Base-by-base conservation (phyloP, 2,329 filamentous ascomycete species). In the Gaeumannomyces tritici region DNA sequence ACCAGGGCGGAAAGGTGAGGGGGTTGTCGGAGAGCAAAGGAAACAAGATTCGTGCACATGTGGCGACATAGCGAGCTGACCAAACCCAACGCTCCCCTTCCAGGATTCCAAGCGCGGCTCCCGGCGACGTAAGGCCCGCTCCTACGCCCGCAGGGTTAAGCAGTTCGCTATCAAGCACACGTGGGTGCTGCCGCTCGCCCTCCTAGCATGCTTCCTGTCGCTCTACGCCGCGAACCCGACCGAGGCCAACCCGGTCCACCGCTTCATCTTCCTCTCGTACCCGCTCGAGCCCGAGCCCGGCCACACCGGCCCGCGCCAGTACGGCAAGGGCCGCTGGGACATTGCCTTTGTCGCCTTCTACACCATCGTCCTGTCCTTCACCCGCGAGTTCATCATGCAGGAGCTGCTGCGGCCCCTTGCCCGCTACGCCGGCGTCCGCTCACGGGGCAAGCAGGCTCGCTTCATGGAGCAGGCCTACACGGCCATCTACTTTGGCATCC, bases 401-500 rank as follows among this genome's bases (percentile, higher is more conserved):
- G 88, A 91, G 70, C 70, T 96, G 60, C 85, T 97, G 63, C 86
- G 88, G 15, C 93, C 92, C 0, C 79, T 93, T 65, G 91, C 91
- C 7, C 80, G 85, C 56, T 81, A 79, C 67, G 86, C 80, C 62
- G 89, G 90, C 21, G 86, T 97, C 70, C 82, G 78, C 64, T 85
- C 83, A 65, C 84, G 87, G 63, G 86, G 82, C 66, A 97, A 96
- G 78, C 91, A 95, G 71, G 84, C 88, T 21, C 88, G 93, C 42
- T 97, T 96, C 81, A 95, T 96, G 90, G 93, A 98, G 75, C 93
- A 98, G 77, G 86, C 89, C 71, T 98, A 98, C 77, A 96, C 93
- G 1, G 93, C 92, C 29, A 79, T 96, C 62, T 97, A 98, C 81
- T 96, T 96, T 74, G 85, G 76, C 57, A 73, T 95, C 63, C 87